Percentiles rank a stretch among this genome's conserved stretches.
Evolutionary conservation across 495 filamentous ascomycete genomes (phyloP).

Genomic region (Bathelium albidoporum): DNA sequence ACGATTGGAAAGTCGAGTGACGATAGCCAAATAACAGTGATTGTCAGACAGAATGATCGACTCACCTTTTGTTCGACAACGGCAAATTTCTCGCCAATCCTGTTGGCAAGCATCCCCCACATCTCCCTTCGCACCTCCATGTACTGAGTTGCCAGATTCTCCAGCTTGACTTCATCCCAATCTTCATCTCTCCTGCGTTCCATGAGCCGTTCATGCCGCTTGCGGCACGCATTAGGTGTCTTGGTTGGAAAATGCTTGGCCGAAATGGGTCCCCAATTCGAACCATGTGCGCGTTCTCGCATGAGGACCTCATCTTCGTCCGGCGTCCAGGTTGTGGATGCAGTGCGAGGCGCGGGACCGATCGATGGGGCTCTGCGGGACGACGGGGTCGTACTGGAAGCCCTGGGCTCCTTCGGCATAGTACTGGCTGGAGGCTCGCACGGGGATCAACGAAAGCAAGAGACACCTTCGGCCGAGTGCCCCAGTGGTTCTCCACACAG

Average conservation of each 20-base stretch:
- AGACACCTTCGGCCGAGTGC: not conserved
- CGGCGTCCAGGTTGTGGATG: conserved; percentile 43
- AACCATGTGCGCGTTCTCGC: conserved; percentile 48
- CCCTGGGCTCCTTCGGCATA: conserved; percentile 20
- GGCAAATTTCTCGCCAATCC: conserved; percentile 58
- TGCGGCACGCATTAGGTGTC: conserved; percentile 68
- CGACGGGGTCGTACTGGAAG: conserved; percentile 1
- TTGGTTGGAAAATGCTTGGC: conserved; percentile 58
- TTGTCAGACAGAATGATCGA: conserved; percentile 4
- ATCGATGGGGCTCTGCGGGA: conserved; percentile 9
- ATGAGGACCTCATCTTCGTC: conserved; percentile 56
- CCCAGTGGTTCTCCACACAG: too few species aligned
- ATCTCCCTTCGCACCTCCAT: conserved; percentile 59
- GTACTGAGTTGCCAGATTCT: conserved; percentile 56
- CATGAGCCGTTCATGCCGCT: conserved; percentile 65
- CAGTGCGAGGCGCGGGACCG: conserved; percentile 9
- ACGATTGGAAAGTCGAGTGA: not conserved
- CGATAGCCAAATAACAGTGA: not conserved
- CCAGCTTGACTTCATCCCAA: conserved; percentile 58
- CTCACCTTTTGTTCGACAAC: conserved; percentile 60
- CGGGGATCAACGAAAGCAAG: not conserved
- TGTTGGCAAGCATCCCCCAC: conserved; percentile 53
- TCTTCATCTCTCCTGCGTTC: conserved; percentile 51
- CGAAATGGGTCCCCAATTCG: conserved; percentile 66
- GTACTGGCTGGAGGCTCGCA: not conserved